Base-by-base conservation (phyloP, 1,284 basidiomycete species). In the Erythrobasidium hasegawianum region DNA sequence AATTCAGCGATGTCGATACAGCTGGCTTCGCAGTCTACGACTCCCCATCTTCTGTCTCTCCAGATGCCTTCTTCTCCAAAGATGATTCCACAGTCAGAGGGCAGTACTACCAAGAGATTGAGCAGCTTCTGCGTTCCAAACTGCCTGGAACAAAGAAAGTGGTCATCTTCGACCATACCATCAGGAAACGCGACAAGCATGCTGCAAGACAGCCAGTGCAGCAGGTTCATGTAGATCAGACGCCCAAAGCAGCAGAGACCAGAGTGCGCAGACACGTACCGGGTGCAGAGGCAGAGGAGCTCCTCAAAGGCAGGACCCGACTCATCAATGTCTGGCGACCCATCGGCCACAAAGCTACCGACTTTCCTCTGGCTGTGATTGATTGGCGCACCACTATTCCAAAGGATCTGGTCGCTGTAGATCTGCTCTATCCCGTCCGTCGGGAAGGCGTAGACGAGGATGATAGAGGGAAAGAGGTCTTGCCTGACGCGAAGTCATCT, bases 351-450 rank as follows among this genome's bases (percentile, higher is more conserved):
- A 72, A 74, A 0, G 75, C 75, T 1, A 72, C 71, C 10, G 76
- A 77, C 68, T 71, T 72, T 11, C 76, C 76, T 22, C 68, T 77
- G 1, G 72, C 72, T n/a, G 71, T 75, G 66, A 64, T 72, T n/a
- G 69, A 70, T 57, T 75, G 59, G 64, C 53, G 64, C 1, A 67
- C 70, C 18, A 59, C 73, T 41, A 45, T 3, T 2, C 54, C 64
- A 10, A 55, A 64, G 14, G 72, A 75, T 43, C 29, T 75, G 49
- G 38, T 66, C 18, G 52, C 64, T 13, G 71, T 73, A 57, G 73
- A 68, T 58, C 50, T 61, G n/a, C 67, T 71, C 38, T 75, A 61
- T 52, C 53, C 64, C 18, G n/a, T 5, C 2, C 8, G 22, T 7
- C 24, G 18, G 13, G 45, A 56, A 38, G 49, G 59, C 27, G 59